Evolutionary conservation across 768 basidiomycete species (phyloP).

Genomic region (Pleurotus salmoneostramineus): DNA sequence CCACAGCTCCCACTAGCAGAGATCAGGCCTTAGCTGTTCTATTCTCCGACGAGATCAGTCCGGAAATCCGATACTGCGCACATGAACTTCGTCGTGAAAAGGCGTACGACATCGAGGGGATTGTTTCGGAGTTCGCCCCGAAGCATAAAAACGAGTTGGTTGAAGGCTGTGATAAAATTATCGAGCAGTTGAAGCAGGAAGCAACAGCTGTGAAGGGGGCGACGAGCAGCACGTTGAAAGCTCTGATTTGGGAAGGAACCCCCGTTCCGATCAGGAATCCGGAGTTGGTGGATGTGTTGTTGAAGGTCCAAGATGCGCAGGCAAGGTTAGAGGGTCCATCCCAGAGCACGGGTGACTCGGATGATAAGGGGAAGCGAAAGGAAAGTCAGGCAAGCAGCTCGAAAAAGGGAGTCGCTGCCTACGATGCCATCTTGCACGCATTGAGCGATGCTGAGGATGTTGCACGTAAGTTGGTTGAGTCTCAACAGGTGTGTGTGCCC

Average conservation of each 20-base stretch:
- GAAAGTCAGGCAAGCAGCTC: slow-evolving; percentile 34
- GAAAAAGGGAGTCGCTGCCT: slow-evolving; percentile 80
- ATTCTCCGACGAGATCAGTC: slow-evolving; percentile 83
- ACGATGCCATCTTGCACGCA: slow-evolving; percentile 79
- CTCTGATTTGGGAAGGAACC: slow-evolving; percentile 76
- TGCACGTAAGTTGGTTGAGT: slow-evolving; percentile 73
- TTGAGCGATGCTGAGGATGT: slow-evolving; percentile 90
- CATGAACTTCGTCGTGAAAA: slow-evolving; percentile 78
- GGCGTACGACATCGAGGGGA: slow-evolving; percentile 78
- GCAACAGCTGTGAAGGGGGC: slow-evolving; percentile 28
- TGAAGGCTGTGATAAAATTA: slow-evolving; percentile 53
- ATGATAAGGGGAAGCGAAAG: slow-evolving; percentile 19
- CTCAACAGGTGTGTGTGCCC: slow-evolving; percentile 65
- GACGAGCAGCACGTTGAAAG: slow-evolving; percentile 51
- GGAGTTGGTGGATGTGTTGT: slow-evolving; percentile 83
- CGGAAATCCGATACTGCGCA: slow-evolving; percentile 89
- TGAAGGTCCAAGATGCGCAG: slow-evolving; percentile 80
- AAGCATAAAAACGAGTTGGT: slow-evolving; percentile 58
- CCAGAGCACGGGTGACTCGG: slow-evolving; percentile 21
- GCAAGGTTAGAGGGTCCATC: slow-evolving; percentile 41
- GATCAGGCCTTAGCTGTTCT: slow-evolving; percentile 86
- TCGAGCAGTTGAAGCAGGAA: slow-evolving; percentile 47
- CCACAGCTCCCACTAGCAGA: slow-evolving; percentile 60
- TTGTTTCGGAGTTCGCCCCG: slow-evolving; percentile 60
- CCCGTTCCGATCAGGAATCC: slow-evolving; percentile 85